Evolutionary conservation across 163 green algal genomes (phyloP), one percentile per base, ranked within the genome.

Genomic region (Chloroidium sp.): DNA sequence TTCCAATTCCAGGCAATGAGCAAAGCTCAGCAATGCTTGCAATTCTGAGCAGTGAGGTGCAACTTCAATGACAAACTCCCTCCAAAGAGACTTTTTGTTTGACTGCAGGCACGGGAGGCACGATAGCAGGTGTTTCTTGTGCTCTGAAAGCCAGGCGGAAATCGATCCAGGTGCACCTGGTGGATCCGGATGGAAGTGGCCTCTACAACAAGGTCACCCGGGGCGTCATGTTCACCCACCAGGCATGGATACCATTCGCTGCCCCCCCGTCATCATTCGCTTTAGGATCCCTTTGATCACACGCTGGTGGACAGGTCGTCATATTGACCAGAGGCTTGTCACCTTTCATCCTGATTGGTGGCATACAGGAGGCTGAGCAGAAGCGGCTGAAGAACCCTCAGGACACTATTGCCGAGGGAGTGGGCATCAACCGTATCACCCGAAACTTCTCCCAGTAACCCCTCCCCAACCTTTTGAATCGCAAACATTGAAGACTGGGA

Each of bases 361-460:
- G 36, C 36, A 36, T 36, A 36, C 36, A 93, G n/a, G 96, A 99
- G 85, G 95, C 95, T 10, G 96, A 99, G 87, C 95, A 95, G 57
- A 94, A 89, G 82, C 91, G 96, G 14, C 83, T 90, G 75, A 72
- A 78, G 36, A 87, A 95, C 77, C 92, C 91, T 2, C 91, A 89
- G 81, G 92, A 96, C 87, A 96, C 92, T 59, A 95, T 99, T 85
- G 97, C 92, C 1, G 93, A 97, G 85, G 95, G 94, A 69, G 90
- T 98, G 2, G 96, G 95, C 76, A 91, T 99, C 84, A 98, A 98
- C 86, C 88, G 95, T 4, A 82, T 98, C 14, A 99, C 95, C 0
- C 77, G 75, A 3, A 99, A 99, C 87, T 99, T 98, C 87, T 78
- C 80, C 1, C 72, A 75, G 14, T 93, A 10, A 6, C 6, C 6